phyloP scores from a whole-genome alignment of 352 stramenopile genomes.

The Phytophthora quininea region DNA sequence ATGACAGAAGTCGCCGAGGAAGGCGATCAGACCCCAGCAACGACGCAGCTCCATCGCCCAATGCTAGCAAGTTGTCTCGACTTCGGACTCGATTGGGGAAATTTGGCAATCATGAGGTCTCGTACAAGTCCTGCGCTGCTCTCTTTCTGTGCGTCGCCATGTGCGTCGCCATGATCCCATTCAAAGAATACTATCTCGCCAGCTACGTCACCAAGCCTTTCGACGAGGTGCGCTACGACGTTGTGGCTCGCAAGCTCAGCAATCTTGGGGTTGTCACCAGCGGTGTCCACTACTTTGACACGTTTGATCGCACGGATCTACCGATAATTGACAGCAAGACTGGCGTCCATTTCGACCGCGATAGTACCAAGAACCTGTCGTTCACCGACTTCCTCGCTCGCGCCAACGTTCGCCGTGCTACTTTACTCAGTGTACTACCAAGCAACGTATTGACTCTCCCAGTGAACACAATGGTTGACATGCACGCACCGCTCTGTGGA shows the following conservation, averaged over 20 bases:
- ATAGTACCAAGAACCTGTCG: neutral
- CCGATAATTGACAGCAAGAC: constrained; percentile 28
- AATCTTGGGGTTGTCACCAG: constrained; percentile 27
- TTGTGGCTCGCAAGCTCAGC: constrained; percentile 29
- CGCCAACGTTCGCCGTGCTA: constrained; percentile 27
- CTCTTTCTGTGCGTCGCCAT: constrained; percentile 1
- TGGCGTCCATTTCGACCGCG: constrained; percentile 5
- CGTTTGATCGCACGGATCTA: constrained; percentile 26
- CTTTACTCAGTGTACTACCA: constrained; percentile 21
- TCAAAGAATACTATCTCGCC: constrained; percentile 38
- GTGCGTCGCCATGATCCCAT: neutral
- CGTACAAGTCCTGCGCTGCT: constrained; percentile 11
- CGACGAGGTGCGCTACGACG: constrained; percentile 25
- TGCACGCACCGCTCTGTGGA: constrained; percentile 36
- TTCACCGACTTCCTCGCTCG: constrained; percentile 34
- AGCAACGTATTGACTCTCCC: constrained; percentile 11
- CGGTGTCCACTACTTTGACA: constrained; percentile 37
- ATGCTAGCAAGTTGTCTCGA: neutral
- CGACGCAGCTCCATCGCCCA: neutral
- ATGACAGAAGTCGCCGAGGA: neutral
- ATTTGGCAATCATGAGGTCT: constrained; percentile 8
- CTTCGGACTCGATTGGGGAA: neutral
- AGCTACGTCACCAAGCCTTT: constrained; percentile 39
- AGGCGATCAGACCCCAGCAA: neutral
- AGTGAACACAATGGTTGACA: constrained; percentile 22